Conservation (phyloP, 2,329 filamentous ascomycete genomes). For the Fusarium sp. region DNA sequence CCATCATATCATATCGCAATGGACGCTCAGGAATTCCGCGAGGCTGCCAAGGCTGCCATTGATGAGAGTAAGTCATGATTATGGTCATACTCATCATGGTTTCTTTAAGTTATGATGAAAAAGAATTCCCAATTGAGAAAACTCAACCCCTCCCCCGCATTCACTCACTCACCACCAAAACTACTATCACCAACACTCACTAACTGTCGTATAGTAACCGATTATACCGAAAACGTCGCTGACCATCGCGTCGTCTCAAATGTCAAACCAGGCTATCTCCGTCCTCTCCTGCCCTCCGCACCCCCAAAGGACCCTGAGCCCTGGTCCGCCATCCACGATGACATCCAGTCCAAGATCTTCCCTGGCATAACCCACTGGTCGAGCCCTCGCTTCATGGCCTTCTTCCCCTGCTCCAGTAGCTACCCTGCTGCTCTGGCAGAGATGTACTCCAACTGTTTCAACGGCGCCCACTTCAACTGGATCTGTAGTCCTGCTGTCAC, state of each 20-base stretch:
- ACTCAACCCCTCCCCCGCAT: slow-evolving; percentile 8
- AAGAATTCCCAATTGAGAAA: neutral
- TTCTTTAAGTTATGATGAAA: slow-evolving; percentile 47
- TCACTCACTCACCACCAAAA: neutral
- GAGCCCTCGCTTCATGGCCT: slow-evolving; percentile 94
- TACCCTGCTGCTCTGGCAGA: slow-evolving; percentile 91
- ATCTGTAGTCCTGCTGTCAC: slow-evolving; percentile 92
- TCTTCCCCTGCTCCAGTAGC: slow-evolving; percentile 85
- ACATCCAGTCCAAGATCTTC: slow-evolving; percentile 87
- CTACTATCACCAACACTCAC: slow-evolving; percentile 3
- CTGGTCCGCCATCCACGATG: slow-evolving; percentile 83
- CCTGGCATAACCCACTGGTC: slow-evolving; percentile 96
- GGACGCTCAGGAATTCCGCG: slow-evolving; percentile 82
- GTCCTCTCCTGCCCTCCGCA: slow-evolving; percentile 76
- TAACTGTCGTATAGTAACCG: slow-evolving; percentile 69
- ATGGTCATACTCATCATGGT: neutral
- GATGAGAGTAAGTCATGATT: slow-evolving; percentile 76
- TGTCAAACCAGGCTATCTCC: slow-evolving; percentile 87
- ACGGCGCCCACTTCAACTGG: slow-evolving; percentile 96
- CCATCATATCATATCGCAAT: slow-evolving; percentile 60
- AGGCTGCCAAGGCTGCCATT: slow-evolving; percentile 80
- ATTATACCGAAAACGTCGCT: slow-evolving; percentile 83
- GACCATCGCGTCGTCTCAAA: slow-evolving; percentile 78
- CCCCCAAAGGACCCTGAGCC: slow-evolving; percentile 75
- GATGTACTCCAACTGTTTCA: slow-evolving; percentile 90